These are phyloP conservation scores for Pseudogymnoascus sp. DNA, from an alignment of 2,329 filamentous ascomycete genomes.

Conservation along the genomic window DNA sequence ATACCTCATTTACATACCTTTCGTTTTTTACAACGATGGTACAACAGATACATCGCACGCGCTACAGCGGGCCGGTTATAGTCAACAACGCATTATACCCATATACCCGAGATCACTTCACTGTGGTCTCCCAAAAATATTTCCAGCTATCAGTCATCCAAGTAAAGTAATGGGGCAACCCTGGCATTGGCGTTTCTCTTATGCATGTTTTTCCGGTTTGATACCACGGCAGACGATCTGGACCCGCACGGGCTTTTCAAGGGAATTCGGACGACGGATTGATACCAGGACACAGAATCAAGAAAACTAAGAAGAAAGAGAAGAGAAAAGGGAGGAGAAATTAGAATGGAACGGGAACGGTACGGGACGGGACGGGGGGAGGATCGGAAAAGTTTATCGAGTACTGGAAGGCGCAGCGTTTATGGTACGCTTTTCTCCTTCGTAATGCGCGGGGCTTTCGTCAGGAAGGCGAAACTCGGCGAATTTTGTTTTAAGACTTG, in stretches of 20 bases:
- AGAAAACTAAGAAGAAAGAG: background rate
- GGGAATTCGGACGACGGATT: conserved; percentile 10
- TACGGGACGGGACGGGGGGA: background rate
- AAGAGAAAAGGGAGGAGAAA: background rate
- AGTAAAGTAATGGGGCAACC: conserved; percentile 9
- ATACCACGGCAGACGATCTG: conserved; percentile 1
- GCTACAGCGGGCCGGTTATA: conserved; percentile 7
- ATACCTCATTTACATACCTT: background rate
- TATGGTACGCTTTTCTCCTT: background rate
- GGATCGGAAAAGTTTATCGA: background rate
- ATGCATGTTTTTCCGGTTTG: conserved; percentile 7
- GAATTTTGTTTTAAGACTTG: conserved; percentile 5
- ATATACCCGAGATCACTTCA: conserved; percentile 8
- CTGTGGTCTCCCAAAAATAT: conserved; percentile 3
- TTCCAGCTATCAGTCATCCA: conserved; percentile 8
- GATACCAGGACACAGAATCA: conserved; percentile 5
- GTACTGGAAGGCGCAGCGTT: background rate
- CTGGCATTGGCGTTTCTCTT: conserved; percentile 9
- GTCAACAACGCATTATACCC: conserved; percentile 8
- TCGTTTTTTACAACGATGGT: conserved; percentile 2
- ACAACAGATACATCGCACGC: conserved; percentile 1
- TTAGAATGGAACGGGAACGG: conserved; percentile 2
- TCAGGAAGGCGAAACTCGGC: conserved; percentile 5
- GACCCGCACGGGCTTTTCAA: conserved; percentile 8
- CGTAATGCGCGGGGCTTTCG: conserved; percentile 3